Base-by-base conservation (phyloP, 805 yeast species). In the Yarrowia sp. region DNA sequence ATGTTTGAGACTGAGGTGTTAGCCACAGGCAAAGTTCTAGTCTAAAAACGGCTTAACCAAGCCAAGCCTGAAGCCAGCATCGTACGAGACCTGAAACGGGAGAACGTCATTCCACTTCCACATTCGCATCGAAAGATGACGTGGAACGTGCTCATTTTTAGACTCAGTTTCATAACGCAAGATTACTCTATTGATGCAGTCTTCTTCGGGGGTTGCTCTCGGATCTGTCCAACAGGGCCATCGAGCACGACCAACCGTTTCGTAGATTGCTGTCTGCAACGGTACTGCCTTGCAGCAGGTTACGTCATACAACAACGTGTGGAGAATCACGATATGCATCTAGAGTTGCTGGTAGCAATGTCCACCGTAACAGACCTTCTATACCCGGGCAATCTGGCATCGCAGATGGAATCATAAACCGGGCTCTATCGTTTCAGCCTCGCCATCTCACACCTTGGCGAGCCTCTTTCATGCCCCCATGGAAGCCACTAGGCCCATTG, bases 381-480 rank as follows among this genome's bases (percentile, higher is more conserved):
- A n/a, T n/a, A n/a, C n/a, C n/a, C n/a, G n/a, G n/a, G n/a, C n/a
- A n/a, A n/a, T n/a, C n/a, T n/a, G n/a, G n/a, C n/a, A n/a, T n/a
- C n/a, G n/a, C n/a, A n/a, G n/a, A n/a, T n/a, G n/a, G n/a, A n/a
- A n/a, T n/a, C n/a, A n/a, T n/a, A n/a, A n/a, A n/a, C n/a, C n/a
- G n/a, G n/a, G n/a, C n/a, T n/a, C n/a, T n/a, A n/a, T n/a, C 7
- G 33, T 18, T 29, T 29, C 51, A 44, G 51, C 51, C 51, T 44
- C 32, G 24, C 51, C 16, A 29, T 44, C 22, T 22, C n/a, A 16
- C 31, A 27, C 9, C 51, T 42, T 25, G 49, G 32, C 49, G 12
- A 25, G 32, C 16, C 21, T 27, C 18, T 27, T 19, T 12, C 16
- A 18, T 25, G 33, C 14, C 19, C 3, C 9, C 8, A 6, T 29